Evolutionary conservation across 2,329 filamentous ascomycete species (phyloP).

Genomic region (Pyricularia sp.): DNA sequence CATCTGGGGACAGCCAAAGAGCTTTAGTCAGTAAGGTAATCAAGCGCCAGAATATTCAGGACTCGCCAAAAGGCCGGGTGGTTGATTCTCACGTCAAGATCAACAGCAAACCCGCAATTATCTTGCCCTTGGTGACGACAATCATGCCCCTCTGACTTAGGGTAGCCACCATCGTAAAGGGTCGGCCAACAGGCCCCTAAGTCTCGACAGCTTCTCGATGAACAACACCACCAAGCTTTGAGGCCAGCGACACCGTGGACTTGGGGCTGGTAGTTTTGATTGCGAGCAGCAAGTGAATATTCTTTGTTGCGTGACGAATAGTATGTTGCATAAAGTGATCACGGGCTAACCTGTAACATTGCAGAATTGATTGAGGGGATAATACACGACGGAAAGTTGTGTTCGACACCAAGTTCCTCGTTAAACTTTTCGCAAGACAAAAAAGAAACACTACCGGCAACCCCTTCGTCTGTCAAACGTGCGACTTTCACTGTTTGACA

Average conservation of each 20-base stretch:
- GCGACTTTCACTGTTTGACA: neutral
- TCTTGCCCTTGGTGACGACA: constrained; percentile 23
- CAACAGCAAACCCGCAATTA: constrained; percentile 25
- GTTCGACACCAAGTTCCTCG: neutral
- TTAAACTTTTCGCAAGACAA: neutral
- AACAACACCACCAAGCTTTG: neutral
- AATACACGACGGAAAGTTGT: neutral
- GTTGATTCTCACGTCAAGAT: constrained; percentile 25
- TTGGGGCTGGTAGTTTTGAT: neutral
- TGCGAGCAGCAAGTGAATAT: neutral
- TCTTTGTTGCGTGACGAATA: neutral
- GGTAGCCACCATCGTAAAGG: constrained; percentile 12
- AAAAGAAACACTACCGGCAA: neutral
- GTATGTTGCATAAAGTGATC: neutral
- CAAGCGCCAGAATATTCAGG: neutral
- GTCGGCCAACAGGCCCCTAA: neutral
- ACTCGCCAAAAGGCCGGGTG: neutral
- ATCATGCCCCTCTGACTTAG: constrained; percentile 14
- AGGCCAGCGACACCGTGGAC: neutral
- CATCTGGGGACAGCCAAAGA: constrained; percentile 25
- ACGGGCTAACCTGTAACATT: neutral
- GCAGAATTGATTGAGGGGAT: neutral
- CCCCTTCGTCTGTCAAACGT: neutral
- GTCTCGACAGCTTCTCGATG: neutral
- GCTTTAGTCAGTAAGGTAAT: neutral